These are phyloP conservation scores for Ceratocystis smalleyi DNA, from an alignment of 2,329 filamentous ascomycete genomes.

Conservation along the genomic window DNA sequence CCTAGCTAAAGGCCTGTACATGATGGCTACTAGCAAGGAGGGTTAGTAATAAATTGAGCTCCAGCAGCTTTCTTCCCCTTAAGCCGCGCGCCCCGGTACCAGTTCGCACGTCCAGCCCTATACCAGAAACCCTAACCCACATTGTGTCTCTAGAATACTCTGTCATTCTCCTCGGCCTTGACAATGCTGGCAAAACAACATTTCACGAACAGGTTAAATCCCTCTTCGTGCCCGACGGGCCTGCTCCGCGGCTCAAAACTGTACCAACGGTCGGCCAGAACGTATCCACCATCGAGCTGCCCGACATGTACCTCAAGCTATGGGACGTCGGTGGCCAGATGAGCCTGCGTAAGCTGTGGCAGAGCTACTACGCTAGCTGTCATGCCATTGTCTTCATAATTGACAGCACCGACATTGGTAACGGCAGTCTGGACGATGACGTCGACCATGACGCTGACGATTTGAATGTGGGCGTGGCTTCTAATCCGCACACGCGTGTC, in stretches of 20 bases:
- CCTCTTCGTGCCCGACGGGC: slow-evolving; percentile 52
- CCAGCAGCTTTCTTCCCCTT: background rate
- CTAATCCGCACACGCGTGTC: too few relatives aligned
- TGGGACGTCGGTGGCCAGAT: slow-evolving; percentile 97
- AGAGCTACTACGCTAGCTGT: slow-evolving; percentile 83
- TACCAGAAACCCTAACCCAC: slow-evolving; percentile 11
- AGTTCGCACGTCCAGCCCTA: too few relatives aligned
- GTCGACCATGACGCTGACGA: background rate
- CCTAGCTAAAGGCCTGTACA: slow-evolving; percentile 83
- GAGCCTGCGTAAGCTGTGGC: slow-evolving; percentile 78
- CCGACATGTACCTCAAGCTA: slow-evolving; percentile 93
- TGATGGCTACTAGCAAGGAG: slow-evolving; percentile 94
- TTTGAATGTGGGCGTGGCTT: slow-evolving; percentile 11
- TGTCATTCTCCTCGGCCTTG: slow-evolving; percentile 86
- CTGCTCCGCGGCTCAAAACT: slow-evolving; percentile 59
- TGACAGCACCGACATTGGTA: slow-evolving; percentile 83
- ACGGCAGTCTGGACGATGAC: slow-evolving; percentile 46
- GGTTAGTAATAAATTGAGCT: slow-evolving; percentile 33
- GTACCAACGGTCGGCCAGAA: slow-evolving; percentile 97
- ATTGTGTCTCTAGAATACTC: slow-evolving; percentile 59
- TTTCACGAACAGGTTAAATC: slow-evolving; percentile 94
- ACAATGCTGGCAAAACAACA: slow-evolving; percentile 97
- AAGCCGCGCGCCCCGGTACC: too few relatives aligned
- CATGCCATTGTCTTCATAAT: slow-evolving; percentile 98
- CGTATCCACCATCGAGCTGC: slow-evolving; percentile 76